Conservation (phyloP, 192 early-diverging fungal species). For the Paraglomus occultum region DNA sequence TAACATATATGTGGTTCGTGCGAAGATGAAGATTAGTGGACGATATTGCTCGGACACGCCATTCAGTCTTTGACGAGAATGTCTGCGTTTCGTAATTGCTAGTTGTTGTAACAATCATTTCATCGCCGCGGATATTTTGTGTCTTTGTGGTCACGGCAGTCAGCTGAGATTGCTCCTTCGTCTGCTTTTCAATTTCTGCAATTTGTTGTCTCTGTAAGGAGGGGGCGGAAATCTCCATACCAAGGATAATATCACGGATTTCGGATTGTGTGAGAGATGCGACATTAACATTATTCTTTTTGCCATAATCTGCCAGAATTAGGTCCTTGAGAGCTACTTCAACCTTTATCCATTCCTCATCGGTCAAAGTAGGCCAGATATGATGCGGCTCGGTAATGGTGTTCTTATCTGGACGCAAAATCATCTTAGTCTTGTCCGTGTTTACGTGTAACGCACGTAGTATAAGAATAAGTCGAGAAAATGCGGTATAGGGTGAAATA, state of each 20-base stretch:
- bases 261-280: constrained; percentile 95
- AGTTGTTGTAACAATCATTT: constrained; percentile 97
- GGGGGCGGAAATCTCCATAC: constrained; percentile 99
- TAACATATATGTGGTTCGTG: constrained; percentile 96
- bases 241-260: constrained; percentile 97
- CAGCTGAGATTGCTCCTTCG: constrained; percentile 87
- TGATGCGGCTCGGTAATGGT: constrained; percentile 94
- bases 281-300: constrained; percentile 99
- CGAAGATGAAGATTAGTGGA: constrained; percentile 93
- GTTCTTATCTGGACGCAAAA: constrained; percentile 91
- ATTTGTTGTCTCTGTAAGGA: constrained; percentile 95
- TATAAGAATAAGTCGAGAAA: constrained; percentile 95
- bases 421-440: constrained; percentile 96
- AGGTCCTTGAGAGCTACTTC: constrained; percentile 95
- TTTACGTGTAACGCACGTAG: constrained; percentile 97
- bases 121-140: constrained; percentile 96
- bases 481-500: constrained; percentile 96
- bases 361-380: constrained; percentile 95
- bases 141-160: constrained; percentile 96
- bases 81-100: constrained; percentile 96
- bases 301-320: constrained; percentile 98
- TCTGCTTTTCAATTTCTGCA: constrained; percentile 97
- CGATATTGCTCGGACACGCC: constrained; percentile 97
- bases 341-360: constrained; percentile 97
- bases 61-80: constrained; percentile 98